A percentile compares a stretch with the other conserved stretches of the same genome.
phyloP scores from a whole-genome alignment of 2,329 filamentous ascomycete species.

The Penicillium sp. region DNA sequence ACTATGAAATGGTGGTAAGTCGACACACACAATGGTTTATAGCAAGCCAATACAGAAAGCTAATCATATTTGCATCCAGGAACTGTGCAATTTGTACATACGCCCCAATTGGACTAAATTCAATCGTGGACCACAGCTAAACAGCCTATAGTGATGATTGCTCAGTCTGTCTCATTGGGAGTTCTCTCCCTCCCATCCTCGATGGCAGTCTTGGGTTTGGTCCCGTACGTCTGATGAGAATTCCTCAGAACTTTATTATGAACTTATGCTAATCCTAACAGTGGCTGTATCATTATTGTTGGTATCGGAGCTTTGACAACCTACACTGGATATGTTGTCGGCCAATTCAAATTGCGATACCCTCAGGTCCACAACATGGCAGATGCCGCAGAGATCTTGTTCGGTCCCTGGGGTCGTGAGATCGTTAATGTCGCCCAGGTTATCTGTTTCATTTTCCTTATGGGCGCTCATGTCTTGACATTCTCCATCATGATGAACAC shows the following conservation, averaged over 20 bases:
- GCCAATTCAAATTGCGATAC: conserved; percentile 57
- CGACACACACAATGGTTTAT: background rate
- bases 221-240: conserved; percentile 41
- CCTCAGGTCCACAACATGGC: conserved; percentile 65
- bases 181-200: conserved; percentile 56
- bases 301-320: conserved; percentile 55
- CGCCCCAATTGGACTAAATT: background rate
- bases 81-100: conserved; percentile 42
- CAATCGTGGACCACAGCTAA: background rate
- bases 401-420: conserved; percentile 61
- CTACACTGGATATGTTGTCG: conserved; percentile 61
- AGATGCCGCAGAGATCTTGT: conserved; percentile 64
- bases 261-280: background rate
- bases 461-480: conserved; percentile 67
- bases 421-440: conserved; percentile 61
- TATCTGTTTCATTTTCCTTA: conserved; percentile 66
- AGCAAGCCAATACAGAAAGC: background rate
- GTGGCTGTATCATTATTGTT: conserved; percentile 48
- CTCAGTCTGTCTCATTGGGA: conserved; percentile 58
- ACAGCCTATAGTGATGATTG: conserved; percentile 50
- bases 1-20: conserved; percentile 48
- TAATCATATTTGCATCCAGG: conserved; percentile 25
- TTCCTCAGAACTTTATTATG: too few species aligned
- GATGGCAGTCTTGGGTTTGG: conserved; percentile 53
- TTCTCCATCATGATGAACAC: conserved; percentile 68